Evolutionary conservation across 2,329 filamentous ascomycete genomes (phyloP).

Genomic region (Epichloe sp.): DNA sequence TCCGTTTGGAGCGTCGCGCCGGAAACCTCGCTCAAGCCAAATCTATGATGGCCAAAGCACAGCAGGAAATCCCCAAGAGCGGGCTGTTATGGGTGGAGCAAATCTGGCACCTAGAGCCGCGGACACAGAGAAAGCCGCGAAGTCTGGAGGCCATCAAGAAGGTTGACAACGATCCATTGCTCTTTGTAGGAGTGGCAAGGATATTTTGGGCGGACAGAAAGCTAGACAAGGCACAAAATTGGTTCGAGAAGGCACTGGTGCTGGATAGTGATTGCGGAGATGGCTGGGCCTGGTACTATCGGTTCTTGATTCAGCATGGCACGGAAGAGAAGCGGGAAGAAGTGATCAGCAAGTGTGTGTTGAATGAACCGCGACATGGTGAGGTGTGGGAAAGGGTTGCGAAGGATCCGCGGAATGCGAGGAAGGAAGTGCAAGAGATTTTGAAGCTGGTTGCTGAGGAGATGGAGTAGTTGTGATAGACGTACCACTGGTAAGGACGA

Average conservation of each 20-base stretch:
- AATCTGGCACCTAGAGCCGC: constrained; percentile 85
- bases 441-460: constrained; percentile 59
- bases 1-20: constrained; percentile 79
- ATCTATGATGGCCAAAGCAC: constrained; percentile 81
- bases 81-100: constrained; percentile 87
- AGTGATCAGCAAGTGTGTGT: constrained; percentile 65
- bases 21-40: constrained; percentile 76
- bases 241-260: constrained; percentile 93
- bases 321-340: constrained; percentile 86
- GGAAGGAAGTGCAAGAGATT: constrained; percentile 64
- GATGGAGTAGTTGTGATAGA: constrained; percentile 14
- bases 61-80: constrained; percentile 80
- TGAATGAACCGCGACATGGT: constrained; percentile 81
- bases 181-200: constrained; percentile 84
- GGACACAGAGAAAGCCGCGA: constrained; percentile 84
- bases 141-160: constrained; percentile 93
- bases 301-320: constrained; percentile 83
- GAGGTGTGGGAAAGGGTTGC: constrained; percentile 80
- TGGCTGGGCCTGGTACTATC: constrained; percentile 97
- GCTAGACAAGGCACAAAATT: constrained; percentile 86
- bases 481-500: too few relatives aligned
- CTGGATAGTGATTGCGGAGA: constrained; percentile 80
- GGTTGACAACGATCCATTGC: constrained; percentile 77
- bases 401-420: constrained; percentile 75
- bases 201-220: constrained; percentile 93